phyloP scores from a whole-genome alignment of 208 protist species.

The Crithidia thermophila region DNA sequence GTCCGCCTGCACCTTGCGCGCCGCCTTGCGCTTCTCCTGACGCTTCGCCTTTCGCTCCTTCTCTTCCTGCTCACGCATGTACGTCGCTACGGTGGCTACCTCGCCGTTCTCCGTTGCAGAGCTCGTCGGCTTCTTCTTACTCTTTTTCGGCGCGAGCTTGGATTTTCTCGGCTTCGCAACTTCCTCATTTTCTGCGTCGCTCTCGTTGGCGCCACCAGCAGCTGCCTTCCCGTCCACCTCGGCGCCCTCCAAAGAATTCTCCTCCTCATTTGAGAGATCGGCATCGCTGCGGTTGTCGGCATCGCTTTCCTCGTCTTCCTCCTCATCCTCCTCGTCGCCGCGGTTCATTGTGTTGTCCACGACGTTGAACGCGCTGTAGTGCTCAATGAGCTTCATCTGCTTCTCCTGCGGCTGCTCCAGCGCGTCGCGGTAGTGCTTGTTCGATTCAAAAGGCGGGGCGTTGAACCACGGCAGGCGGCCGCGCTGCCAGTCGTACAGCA shows the following conservation, averaged over 20 bases:
- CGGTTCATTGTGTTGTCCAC: slow-evolving; percentile 73
- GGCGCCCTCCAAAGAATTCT: not conserved
- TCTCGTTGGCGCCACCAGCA: too few relatives aligned
- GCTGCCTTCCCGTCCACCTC: not conserved
- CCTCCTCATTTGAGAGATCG: slow-evolving; percentile 1
- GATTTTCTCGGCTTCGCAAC: not conserved
- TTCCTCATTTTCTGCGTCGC: slow-evolving; percentile 1
- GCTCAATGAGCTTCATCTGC: slow-evolving; percentile 91
- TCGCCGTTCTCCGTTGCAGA: slow-evolving; percentile 7
- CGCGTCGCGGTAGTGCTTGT: slow-evolving; percentile 87
- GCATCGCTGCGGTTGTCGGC: not conserved
- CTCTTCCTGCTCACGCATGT: slow-evolving; percentile 45
- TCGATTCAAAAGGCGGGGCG: slow-evolving; percentile 90
- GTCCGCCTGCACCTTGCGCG: slow-evolving; percentile 19
- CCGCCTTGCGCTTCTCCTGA: slow-evolving; percentile 36
- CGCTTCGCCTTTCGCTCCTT: slow-evolving; percentile 51
- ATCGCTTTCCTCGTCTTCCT: not conserved
- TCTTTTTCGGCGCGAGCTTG: not conserved
- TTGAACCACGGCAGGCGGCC: slow-evolving; percentile 98
- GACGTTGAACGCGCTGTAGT: slow-evolving; percentile 86
- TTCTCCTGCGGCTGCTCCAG: slow-evolving; percentile 62
- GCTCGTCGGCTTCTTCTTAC: not conserved
- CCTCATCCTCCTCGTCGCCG: slow-evolving; percentile 32
- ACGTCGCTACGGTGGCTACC: slow-evolving; percentile 64
- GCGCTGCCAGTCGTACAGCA: slow-evolving; percentile 98